Percentiles rank a stretch among this genome's conserved stretches.
phyloP scores from a whole-genome alignment of 139 green algal genomes.

The Picochlorum sp. region DNA sequence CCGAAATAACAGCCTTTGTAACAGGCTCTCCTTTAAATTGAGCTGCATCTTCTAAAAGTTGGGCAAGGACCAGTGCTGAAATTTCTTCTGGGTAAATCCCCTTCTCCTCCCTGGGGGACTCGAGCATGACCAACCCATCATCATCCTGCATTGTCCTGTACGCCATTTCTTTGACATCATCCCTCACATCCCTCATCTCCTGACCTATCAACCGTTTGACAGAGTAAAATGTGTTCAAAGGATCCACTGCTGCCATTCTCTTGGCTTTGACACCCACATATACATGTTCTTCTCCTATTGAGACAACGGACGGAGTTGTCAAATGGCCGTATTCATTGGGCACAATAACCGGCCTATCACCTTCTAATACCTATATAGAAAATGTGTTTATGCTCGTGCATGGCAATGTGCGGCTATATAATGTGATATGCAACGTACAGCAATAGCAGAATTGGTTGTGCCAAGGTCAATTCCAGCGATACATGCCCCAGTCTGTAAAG shows the following conservation, averaged over 20 bases:
- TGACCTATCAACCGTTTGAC: conserved; percentile 80
- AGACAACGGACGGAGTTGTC: conserved; percentile 66
- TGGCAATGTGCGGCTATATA: background rate
- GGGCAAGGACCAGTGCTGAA: conserved; percentile 41
- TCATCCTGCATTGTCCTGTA: conserved; percentile 26
- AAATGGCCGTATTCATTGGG: conserved; percentile 41
- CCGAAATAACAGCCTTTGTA: conserved; percentile 75
- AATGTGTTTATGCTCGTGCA: too few species aligned
- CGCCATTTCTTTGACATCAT: conserved; percentile 38
- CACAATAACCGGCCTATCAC: conserved; percentile 44
- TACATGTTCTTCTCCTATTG: conserved; percentile 32
- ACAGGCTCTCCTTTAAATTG: conserved; percentile 24
- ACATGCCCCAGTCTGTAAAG: background rate
- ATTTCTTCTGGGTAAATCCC: conserved; percentile 71
- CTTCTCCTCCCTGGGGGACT: conserved; percentile 7
- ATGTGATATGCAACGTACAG: conserved; percentile 23
- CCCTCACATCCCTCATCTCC: conserved; percentile 32
- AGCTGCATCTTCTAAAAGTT: conserved; percentile 54
- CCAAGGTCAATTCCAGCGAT: conserved; percentile 93
- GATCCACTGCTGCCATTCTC: conserved; percentile 18
- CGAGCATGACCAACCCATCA: conserved; percentile 13
- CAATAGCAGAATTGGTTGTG: conserved; percentile 93
- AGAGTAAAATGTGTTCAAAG: conserved; percentile 70
- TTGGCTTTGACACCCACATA: conserved; percentile 54
- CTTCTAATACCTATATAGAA: conserved; percentile 33